Percentiles rank a stretch among this genome's conserved stretches.
Evolutionary conservation across 495 filamentous ascomycete genomes (phyloP).

Genomic region (Aspergillus diversus): DNA sequence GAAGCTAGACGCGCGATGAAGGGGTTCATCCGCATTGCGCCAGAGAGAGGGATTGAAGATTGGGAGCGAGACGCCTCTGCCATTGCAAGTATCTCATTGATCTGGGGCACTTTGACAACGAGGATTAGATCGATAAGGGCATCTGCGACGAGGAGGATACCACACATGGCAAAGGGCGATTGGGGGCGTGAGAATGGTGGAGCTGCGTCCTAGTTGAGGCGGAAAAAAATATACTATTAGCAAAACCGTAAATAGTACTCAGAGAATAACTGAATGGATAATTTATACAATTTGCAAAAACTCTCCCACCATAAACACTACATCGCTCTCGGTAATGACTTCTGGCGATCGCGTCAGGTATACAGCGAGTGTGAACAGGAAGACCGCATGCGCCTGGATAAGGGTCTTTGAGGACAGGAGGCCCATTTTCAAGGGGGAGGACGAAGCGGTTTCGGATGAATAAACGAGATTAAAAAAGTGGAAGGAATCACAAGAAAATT

Average conservation of each 20-base stretch:
- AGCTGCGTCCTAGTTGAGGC: constrained; percentile 35
- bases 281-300: constrained; percentile 70
- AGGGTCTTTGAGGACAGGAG: constrained; percentile 76
- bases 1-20: constrained; percentile 35
- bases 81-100: constrained; percentile 44
- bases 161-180: constrained; percentile 71
- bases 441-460: neutral
- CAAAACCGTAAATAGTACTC: too few relatives aligned
- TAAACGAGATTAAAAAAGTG: neutral
- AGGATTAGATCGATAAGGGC: constrained; percentile 76
- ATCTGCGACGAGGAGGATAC: constrained; percentile 65
- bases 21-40: constrained; percentile 29
- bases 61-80: constrained; percentile 28
- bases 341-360: constrained; percentile 76
- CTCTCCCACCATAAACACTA: constrained; percentile 84
- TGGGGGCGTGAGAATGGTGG: constrained; percentile 64
- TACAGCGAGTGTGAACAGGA: constrained; percentile 79
- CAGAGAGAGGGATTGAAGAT: constrained; percentile 18
- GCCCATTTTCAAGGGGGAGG: constrained; percentile 60
- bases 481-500: neutral
- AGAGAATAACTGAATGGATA: neutral
- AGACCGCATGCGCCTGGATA: constrained; percentile 76
- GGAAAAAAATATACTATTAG: neutral
- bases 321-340: constrained; percentile 72
- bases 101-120: constrained; percentile 54